Evolutionary conservation across 768 basidiomycete species (phyloP).

Genomic region (Rhodosporidiobolus odoratus): DNA sequence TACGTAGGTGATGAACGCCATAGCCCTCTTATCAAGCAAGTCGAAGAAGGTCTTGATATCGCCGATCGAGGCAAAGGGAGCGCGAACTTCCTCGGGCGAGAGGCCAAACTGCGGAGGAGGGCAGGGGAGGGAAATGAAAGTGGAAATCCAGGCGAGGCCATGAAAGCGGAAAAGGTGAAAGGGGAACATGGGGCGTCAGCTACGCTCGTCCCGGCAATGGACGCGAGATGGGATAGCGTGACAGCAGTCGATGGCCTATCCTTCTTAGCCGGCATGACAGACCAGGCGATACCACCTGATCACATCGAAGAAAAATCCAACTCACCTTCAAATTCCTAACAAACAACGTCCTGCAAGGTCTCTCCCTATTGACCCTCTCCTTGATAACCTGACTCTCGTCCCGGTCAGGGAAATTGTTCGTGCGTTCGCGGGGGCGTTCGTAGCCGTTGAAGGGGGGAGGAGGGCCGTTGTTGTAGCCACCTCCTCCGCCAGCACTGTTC

Average conservation of each 20-base stretch:
- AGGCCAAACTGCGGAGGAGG: conserved; percentile 19
- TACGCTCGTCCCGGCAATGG: too few relatives aligned
- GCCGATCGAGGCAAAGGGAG: conserved; percentile 83
- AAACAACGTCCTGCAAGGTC: conserved; percentile 91
- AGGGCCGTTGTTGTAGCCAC: too few relatives aligned
- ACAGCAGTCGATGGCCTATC: too few relatives aligned
- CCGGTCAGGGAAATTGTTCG: conserved; percentile 49
- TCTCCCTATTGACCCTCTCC: conserved; percentile 86
- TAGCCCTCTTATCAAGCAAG: conserved; percentile 86
- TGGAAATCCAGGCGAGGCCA: neutral
- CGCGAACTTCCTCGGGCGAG: conserved; percentile 62
- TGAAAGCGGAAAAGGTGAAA: neutral
- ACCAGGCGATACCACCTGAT: too few relatives aligned
- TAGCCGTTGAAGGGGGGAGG: neutral
- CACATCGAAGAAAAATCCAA: neutral
- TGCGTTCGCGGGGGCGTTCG: neutral
- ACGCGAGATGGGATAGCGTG: too few relatives aligned
- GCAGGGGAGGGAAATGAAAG: neutral
- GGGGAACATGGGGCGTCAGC: too few relatives aligned
- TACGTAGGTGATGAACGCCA: conserved; percentile 98
- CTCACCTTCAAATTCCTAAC: conserved; percentile 98
- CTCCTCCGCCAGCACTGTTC: too few relatives aligned
- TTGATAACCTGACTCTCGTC: conserved; percentile 80
- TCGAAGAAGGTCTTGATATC: conserved; percentile 98
- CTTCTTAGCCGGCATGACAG: too few relatives aligned